phyloP scores from a whole-genome alignment of 441 rosid genomes.

The Eruca vesicaria region DNA sequence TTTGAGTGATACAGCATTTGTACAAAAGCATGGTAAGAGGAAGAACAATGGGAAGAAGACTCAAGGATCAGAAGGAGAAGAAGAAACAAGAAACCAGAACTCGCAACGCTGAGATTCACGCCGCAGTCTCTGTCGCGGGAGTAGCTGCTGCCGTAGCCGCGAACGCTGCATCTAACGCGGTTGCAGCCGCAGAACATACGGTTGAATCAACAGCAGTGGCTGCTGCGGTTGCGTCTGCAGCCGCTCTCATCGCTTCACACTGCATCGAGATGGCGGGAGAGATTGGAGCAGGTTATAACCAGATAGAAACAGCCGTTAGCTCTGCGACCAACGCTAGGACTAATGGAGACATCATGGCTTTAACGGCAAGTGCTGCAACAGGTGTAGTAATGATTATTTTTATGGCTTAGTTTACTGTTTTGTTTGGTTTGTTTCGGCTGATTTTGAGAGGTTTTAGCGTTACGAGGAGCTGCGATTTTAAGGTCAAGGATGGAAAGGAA shows the following conservation, averaged over 20 bases:
- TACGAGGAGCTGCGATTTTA: constrained; percentile 75
- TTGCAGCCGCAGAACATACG: constrained; percentile 41
- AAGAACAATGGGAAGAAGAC: constrained; percentile 79
- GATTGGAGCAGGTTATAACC: constrained; percentile 84
- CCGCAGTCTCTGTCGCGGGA: constrained; percentile 91
- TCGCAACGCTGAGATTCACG: constrained; percentile 84
- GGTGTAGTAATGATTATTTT: constrained; percentile 38
- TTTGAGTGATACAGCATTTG: constrained; percentile 46
- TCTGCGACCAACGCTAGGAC: constrained; percentile 81
- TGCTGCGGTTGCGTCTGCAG: constrained; percentile 79
- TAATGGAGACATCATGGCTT: constrained; percentile 87
- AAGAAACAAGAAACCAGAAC: constrained; percentile 85
- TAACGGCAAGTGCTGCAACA: constrained; percentile 97
- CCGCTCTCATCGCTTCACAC: constrained; percentile 85
- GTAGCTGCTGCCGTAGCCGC: constrained; percentile 94
- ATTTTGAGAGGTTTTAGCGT: constrained; percentile 46
- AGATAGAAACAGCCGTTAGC: constrained; percentile 62
- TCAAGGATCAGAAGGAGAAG: constrained; percentile 90
- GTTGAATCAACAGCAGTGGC: constrained; percentile 43
- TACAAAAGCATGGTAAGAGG: constrained; percentile 73
- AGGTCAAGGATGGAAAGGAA: constrained; percentile 77
- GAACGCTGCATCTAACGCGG: constrained; percentile 57
- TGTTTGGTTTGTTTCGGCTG: neutral
- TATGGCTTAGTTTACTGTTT: neutral
- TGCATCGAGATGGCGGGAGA: constrained; percentile 95